A percentile compares a stretch with the other conserved stretches of the same genome.
Evolutionary conservation across 2,329 filamentous ascomycete genomes (phyloP).

Genomic region (Fusarium buxicola): DNA sequence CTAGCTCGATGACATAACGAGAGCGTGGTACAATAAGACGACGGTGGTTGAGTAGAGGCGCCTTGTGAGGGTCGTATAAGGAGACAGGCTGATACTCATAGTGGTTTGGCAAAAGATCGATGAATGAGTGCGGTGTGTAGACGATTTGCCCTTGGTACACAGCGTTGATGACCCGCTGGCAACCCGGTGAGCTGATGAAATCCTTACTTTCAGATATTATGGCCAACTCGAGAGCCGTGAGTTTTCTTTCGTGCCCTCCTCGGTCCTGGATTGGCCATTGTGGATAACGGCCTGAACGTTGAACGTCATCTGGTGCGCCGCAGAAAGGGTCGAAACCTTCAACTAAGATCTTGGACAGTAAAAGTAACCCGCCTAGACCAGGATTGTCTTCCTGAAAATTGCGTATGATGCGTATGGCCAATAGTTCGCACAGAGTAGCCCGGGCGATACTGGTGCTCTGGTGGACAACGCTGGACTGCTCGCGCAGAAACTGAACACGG

Average conservation of each 20-base stretch:
- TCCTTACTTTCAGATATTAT: conserved; percentile 77
- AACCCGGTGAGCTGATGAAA: conserved; percentile 72
- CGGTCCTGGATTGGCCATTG: conserved; percentile 56
- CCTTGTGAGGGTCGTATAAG: conserved; percentile 73
- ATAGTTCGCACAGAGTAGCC: conserved; percentile 73
- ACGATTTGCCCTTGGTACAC: conserved; percentile 75
- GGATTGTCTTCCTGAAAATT: conserved; percentile 74
- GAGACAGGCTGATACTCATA: conserved; percentile 77
- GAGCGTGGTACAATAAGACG: conserved; percentile 76
- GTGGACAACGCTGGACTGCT: conserved; percentile 72
- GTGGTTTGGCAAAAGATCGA: conserved; percentile 78
- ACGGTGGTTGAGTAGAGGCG: conserved; percentile 75
- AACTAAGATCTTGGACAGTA: conserved; percentile 74
- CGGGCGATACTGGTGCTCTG: conserved; percentile 75
- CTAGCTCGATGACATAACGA: conserved; percentile 71
- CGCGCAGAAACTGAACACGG: conserved; percentile 73
- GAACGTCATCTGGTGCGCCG: conserved; percentile 69
- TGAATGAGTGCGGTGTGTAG: conserved; percentile 75
- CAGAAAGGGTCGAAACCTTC: conserved; percentile 78
- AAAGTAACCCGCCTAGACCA: conserved; percentile 69
- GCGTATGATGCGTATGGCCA: conserved; percentile 73
- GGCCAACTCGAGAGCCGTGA: conserved; percentile 77
- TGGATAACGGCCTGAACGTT: conserved; percentile 56
- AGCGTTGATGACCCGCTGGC: conserved; percentile 75
- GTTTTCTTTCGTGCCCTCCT: conserved; percentile 60